Evolutionary conservation across 148 eudicot genomes (phyloP), one percentile per base, ranked within the genome.

Genomic region (Rhododendron ferrugineum): DNA sequence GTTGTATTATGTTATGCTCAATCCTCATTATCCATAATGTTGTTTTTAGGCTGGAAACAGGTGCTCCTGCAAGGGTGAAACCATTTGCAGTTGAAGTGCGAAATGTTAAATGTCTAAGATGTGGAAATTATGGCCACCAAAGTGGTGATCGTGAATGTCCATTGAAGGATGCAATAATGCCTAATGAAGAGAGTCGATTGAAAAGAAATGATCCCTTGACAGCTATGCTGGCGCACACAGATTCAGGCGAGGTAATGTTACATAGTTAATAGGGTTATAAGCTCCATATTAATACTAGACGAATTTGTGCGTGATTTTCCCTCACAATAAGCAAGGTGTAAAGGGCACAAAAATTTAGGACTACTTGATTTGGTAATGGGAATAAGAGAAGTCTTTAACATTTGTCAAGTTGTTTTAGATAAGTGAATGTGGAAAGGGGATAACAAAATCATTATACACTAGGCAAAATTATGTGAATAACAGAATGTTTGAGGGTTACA

Each of bases 71-170:
- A 66, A 90, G 99, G 89, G 93, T 87, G 18, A 95, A 91, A 85
- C 99, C 98, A 58, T 97, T 97, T 92, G 99, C 94, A 80, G 88
- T 95, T 82, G 98, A 97, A 89, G 89, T 97, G 52, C 98, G 99
- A 49, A 97, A 97, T 89, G 98, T 97, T 79, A 97, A 97, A 88
- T 97, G 99, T 92, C 90, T 94, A 50, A 94, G 99, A 89, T 97
- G 99, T 81, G 98, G 98, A 49, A 92, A 16, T 42, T 93, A 82
- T 85, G 99, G 99, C 74, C 99, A 97, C 87, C 99, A 97, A 87
- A 97, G 98, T 89, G 99, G 99, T 87, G 99, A 97, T 88, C 94
- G 99, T 79, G 99, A 97, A 81, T 97, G 99, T 85, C 98, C 99
- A 34, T 75, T 97, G 89, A 97, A 93, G 88, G 99, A 97, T 89